These are phyloP conservation scores for Candolleomyces eurysporus DNA, from an alignment of 768 basidiomycete species.

Conservation along the genomic window DNA sequence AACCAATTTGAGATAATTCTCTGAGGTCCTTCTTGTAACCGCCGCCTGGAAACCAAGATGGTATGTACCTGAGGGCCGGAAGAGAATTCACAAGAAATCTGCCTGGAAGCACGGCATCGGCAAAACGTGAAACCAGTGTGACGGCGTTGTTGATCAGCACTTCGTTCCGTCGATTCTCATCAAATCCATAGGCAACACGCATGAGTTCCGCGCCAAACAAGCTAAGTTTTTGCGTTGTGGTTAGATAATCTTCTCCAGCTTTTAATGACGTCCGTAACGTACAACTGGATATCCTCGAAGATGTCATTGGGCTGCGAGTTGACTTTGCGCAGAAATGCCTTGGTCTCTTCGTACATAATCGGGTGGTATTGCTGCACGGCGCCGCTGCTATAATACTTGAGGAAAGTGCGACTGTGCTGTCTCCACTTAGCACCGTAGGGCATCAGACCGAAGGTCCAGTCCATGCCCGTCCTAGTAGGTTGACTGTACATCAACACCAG, in stretches of 20 bases:
- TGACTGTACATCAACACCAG: too few relatives aligned
- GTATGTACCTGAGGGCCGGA: conserved; percentile 4
- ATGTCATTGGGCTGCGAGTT: conserved; percentile 4
- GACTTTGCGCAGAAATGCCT: conserved; percentile 8
- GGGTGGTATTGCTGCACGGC: conserved; percentile 5
- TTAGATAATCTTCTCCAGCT: not conserved
- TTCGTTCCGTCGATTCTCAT: not conserved
- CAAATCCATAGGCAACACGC: conserved; percentile 1
- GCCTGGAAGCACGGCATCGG: conserved; percentile 1
- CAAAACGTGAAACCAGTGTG: not conserved
- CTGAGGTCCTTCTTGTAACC: not conserved
- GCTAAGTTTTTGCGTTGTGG: not conserved
- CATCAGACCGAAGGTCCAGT: conserved; percentile 8
- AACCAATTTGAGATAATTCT: not conserved
- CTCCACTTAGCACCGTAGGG: conserved; percentile 12
- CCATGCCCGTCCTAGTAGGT: conserved; percentile 6
- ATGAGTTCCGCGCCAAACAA: conserved; percentile 2
- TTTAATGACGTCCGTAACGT: not conserved
- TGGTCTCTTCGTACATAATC: conserved; percentile 2
- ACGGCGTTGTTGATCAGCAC: not conserved
- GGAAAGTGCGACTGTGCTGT: conserved; percentile 13
- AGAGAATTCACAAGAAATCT: conserved; percentile 4
- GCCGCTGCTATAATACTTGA: conserved; percentile 8
- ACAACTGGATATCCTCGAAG: conserved; percentile 7
- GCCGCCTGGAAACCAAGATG: conserved; percentile 4